Evolutionary conservation across 169 alveolate species (phyloP), one percentile per base, ranked within the genome.

Genomic region (Plasmodium falciparum): DNA sequence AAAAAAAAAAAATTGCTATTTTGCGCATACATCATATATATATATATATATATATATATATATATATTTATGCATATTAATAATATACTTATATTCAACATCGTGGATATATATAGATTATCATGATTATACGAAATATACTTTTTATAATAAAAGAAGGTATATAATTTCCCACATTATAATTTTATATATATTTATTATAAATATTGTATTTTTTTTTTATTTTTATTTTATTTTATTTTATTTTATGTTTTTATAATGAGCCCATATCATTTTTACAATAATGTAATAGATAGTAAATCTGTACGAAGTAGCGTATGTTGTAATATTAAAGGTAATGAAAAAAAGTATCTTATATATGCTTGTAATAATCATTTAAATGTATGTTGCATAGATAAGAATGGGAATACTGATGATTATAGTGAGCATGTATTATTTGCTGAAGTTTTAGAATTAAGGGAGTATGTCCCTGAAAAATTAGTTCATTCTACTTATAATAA

Each of bases 391-490:
- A 80, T 80, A 26, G 83, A 80, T 67, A 66, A 58, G n/a, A 71
- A 56, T 80, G 90, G 90, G 9, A 45, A 5, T 3, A 80, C 83
- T 54, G 59, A 65, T 67, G 90, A 80, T 59, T 80, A 56, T 47
- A 67, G 66, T 47, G 69, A 69, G 20, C 90, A 80, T 80, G 78
- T 58, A 0, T 61, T 80, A 11, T 80, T 80, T 67, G 39, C 83
- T 0, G 90, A 80, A 45, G 50, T 80, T 7, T 13, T 80, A 24
- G 90, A 80, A 47, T 8, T 80, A 22, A 45, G 90, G 33, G 90
- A 80, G 29, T 80, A 80, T 61, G 8, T 80, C 7, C 90, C 90
- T 15, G 90, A 80, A 80, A 80, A 80, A 45, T 59, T 80, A 26
- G 72, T 49, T 11, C 83, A 80, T 54, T 24, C 0, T 24, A 43